Evolutionary conservation across 495 filamentous ascomycete species (phyloP).

Genomic region (Melanomma pulvis-pyrius): DNA sequence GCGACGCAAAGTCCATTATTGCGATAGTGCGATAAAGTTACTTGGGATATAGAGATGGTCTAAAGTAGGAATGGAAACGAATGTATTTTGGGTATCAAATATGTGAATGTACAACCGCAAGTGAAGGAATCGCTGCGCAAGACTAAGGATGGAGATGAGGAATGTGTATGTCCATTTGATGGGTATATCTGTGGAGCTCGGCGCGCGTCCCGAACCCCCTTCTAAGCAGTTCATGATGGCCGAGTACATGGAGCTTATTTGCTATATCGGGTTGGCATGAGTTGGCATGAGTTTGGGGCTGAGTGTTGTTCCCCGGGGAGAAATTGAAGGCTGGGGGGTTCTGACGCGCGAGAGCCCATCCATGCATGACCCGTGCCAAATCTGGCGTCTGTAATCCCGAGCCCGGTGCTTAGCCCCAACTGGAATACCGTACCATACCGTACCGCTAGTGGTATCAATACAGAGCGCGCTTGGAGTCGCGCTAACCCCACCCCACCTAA

Average conservation of each 20-base stretch:
- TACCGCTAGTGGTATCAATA: slow-evolving; percentile 1
- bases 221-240: slow-evolving; percentile 11
- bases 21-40: background rate
- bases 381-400: background rate
- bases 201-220: background rate
- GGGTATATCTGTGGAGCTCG: background rate
- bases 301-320: slow-evolving; percentile 7
- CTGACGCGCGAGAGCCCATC: background rate
- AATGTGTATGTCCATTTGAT: slow-evolving; percentile 1
- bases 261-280: slow-evolving; percentile 5
- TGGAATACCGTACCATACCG: too few relatives aligned
- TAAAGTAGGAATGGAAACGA: background rate
- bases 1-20: background rate
- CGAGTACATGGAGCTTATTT: slow-evolving; percentile 2
- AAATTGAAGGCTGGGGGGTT: background rate
- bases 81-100: slow-evolving; percentile 10
- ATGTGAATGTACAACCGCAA: slow-evolving; percentile 1
- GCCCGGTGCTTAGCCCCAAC: background rate
- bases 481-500: background rate
- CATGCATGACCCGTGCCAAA: too few relatives aligned
- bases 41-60: background rate
- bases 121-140: slow-evolving; percentile 3
- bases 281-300: slow-evolving; percentile 6
- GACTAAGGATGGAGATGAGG: background rate
- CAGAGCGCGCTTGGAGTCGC: background rate